Evolutionary conservation across 164 flowering plant genomes (phyloP), one percentile per base, ranked within the genome.

Genomic region (Hamamelis virginiana): DNA sequence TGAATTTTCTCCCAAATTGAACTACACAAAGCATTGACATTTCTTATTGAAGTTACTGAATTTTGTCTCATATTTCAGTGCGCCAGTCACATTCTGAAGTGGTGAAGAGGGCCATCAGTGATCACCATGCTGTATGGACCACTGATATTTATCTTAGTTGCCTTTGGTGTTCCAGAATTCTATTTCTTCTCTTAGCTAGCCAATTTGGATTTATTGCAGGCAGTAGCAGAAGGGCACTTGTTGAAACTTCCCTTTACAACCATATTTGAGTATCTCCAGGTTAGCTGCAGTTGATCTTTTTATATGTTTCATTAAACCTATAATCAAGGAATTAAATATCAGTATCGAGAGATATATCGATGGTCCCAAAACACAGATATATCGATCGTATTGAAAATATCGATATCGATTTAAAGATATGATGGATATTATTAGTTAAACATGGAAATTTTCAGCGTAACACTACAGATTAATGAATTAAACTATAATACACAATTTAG

Each of bases 201-300:
- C n/a, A n/a, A n/a, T 55, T 26, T 69, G 51, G 9, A 16, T 28
- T 67, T 55, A 48, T 70, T 79, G 77, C 85, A 95, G 97, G 96
- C 92, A 60, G 78, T 87, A 33, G 75, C 62, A 33, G 72, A 62
- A 64, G 92, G 93, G 28, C 66, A 22, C 28, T 71, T 95, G 77
- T 78, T 95, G 72, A 92, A 92, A 65, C 83, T 95, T 77, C 86
- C 91, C 12, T 95, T 88, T 55, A 91, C 88, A 15, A 91, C 97
- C 64, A 91, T 92, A 68, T 95, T 88, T 76, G 97, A 95, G 72
- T 90, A 91, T 83, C 94, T 95, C 76, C 99, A 95, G 97, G 99
- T 92, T 69, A 58, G 80, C 51, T 50, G n/a, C 8, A 2, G 41
- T 33, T 33, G 41, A 33, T n/a, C n/a, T n/a, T n/a, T n/a, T n/a